These are phyloP conservation scores for Verruconis gallopava DNA, from an alignment of 2,329 filamentous ascomycete genomes.

Conservation along the genomic window DNA sequence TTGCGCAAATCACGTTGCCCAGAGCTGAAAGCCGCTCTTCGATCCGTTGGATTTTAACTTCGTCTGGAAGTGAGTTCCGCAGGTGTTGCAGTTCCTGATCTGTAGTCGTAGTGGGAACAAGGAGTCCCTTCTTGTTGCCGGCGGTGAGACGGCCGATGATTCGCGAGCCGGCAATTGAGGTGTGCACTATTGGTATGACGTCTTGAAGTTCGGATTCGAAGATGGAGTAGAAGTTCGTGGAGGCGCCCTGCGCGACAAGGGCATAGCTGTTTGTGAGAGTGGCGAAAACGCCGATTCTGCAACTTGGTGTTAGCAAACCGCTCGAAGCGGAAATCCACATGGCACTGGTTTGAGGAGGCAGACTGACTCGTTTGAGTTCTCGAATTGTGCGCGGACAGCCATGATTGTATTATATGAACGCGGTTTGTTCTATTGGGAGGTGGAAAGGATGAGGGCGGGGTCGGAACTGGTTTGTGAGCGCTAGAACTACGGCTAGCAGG, in stretches of 20 bases:
- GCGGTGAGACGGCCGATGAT: slow-evolving; percentile 93
- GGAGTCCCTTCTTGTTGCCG: slow-evolving; percentile 90
- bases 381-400: slow-evolving; percentile 53
- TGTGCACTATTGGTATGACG: slow-evolving; percentile 91
- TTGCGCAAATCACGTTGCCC: slow-evolving; percentile 91
- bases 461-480: not conserved
- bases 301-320: slow-evolving; percentile 7
- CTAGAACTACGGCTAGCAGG: too few species aligned
- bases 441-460: not conserved
- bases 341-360: too few species aligned
- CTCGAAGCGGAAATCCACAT: slow-evolving; percentile 13
- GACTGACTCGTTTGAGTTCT: slow-evolving; percentile 80
- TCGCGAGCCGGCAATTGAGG: slow-evolving; percentile 88
- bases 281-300: slow-evolving; percentile 91
- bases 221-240: slow-evolving; percentile 89
- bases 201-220: slow-evolving; percentile 98
- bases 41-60: slow-evolving; percentile 89
- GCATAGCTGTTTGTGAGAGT: slow-evolving; percentile 97
- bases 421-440: not conserved
- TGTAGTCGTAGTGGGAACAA: slow-evolving; percentile 89
- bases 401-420: slow-evolving; percentile 22
- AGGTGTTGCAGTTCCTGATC: slow-evolving; percentile 98
- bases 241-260: slow-evolving; percentile 84
- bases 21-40: slow-evolving; percentile 93
- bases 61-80: slow-evolving; percentile 84